Evolutionary conservation across 1,139 yeast species (phyloP).

Genomic region (Blastobotrys indianensis): DNA sequence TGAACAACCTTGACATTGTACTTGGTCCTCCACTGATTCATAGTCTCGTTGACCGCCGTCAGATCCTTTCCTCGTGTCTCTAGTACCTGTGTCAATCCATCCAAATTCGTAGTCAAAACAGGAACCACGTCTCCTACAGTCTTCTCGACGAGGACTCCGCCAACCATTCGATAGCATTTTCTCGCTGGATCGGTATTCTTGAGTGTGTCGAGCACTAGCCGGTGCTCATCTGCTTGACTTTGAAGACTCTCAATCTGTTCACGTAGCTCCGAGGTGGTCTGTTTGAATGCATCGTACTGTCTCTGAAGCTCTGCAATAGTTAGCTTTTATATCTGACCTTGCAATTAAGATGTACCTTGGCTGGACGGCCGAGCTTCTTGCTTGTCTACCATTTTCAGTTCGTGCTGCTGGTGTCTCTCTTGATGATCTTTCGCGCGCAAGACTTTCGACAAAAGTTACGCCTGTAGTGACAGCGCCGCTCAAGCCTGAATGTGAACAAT

Average conservation of each 20-base stretch:
- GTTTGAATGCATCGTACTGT: constrained; percentile 39
- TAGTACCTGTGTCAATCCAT: constrained; percentile 36
- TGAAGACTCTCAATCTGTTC: constrained; percentile 40
- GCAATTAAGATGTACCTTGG: constrained; percentile 12
- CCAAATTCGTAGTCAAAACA: constrained; percentile 55
- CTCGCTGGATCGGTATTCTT: constrained; percentile 49
- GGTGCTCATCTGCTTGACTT: constrained; percentile 39
- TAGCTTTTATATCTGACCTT: too few relatives aligned
- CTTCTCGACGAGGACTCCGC: constrained; percentile 85
- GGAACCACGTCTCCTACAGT: constrained; percentile 71
- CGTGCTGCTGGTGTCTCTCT: background rate
- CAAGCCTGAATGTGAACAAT: too few relatives aligned
- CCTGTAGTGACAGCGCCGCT: too few relatives aligned
- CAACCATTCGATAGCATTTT: constrained; percentile 88
- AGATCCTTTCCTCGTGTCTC: constrained; percentile 33
- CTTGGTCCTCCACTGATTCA: constrained; percentile 38
- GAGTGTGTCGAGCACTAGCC: constrained; percentile 42
- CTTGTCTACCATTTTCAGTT: constrained; percentile 17
- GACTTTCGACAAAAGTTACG: too few relatives aligned
- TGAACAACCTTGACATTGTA: constrained; percentile 40
- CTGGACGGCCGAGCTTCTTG: constrained; percentile 22
- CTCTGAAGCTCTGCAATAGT: constrained; percentile 33
- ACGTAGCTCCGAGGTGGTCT: constrained; percentile 33
- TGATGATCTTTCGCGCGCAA: too few relatives aligned
- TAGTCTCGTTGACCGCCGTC: constrained; percentile 33